Conservation (phyloP, 2,329 filamentous ascomycete genomes). For the Ophiostoma ips region DNA sequence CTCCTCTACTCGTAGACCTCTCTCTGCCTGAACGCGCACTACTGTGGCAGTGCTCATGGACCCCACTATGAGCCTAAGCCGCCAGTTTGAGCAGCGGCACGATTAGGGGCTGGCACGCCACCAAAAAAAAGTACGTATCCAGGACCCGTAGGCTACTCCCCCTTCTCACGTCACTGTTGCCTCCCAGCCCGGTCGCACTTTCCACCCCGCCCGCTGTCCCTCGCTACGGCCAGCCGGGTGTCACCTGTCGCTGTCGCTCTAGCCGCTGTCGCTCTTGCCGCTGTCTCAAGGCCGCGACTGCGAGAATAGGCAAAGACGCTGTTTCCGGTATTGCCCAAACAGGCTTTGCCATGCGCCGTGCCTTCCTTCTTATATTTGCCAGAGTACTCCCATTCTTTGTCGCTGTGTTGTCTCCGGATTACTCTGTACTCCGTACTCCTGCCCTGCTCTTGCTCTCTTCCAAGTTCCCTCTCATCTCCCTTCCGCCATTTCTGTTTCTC, state of each 20-base stretch:
- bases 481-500: no score
- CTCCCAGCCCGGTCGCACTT: not conserved
- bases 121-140: no score
- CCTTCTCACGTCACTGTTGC: no score
- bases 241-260: not conserved
- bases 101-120: not conserved
- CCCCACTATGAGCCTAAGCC: no score
- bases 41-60: not conserved
- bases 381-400: slow-evolving; percentile 1
- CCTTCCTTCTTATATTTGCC: not conserved
- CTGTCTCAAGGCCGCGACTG: not conserved
- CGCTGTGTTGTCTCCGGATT: not conserved
- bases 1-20: not conserved
- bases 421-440: no score
- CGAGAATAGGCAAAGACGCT: not conserved
- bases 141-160: no score
- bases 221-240: not conserved
- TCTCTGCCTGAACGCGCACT: not conserved
- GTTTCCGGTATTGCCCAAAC: slow-evolving; percentile 3
- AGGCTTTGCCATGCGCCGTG: slow-evolving; percentile 8
- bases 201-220: not conserved
- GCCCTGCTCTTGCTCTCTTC: no score
- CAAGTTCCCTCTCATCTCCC: no score
- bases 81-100: no score
- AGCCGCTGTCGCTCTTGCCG: not conserved